A percentile compares a stretch with the other conserved stretches of the same genome.
phyloP scores from a whole-genome alignment of 345 rosid genomes.

The Alliaria petiolata region DNA sequence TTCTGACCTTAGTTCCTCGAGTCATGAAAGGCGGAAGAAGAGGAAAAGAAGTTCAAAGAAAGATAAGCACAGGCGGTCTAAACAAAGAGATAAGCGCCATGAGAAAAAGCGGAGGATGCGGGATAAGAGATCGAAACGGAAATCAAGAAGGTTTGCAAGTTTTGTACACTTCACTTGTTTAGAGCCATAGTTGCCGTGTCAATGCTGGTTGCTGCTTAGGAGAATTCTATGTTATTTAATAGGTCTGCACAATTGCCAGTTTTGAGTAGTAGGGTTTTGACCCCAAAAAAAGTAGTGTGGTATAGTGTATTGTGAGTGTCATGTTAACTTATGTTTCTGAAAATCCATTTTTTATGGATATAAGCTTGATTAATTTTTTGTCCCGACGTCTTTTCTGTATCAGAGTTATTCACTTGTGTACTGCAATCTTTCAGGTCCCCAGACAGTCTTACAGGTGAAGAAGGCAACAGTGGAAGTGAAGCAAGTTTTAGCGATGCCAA shows the following conservation, averaged over 20 bases:
- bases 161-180: slow-evolving; percentile 16
- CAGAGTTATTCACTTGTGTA: slow-evolving; percentile 12
- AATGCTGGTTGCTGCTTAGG: not conserved
- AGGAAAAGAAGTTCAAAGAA: slow-evolving; percentile 72
- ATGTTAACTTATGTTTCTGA: too few relatives aligned
- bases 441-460: slow-evolving; percentile 53
- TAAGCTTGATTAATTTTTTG: too few relatives aligned
- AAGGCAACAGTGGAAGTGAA: slow-evolving; percentile 45
- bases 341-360: too few relatives aligned
- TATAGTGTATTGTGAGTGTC: too few relatives aligned
- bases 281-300: too few relatives aligned
- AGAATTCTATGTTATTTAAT: not conserved
- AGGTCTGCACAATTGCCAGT: not conserved
- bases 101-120: slow-evolving; percentile 69
- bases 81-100: slow-evolving; percentile 69
- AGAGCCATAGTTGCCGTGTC: not conserved
- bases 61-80: slow-evolving; percentile 67
- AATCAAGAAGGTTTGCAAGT: slow-evolving; percentile 61
- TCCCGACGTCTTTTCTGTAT: slow-evolving; percentile 10
- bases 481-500: slow-evolving; percentile 48
- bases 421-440: slow-evolving; percentile 47
- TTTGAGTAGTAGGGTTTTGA: not conserved
- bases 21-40: slow-evolving; percentile 79
- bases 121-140: slow-evolving; percentile 70
- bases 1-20: slow-evolving; percentile 80